Conservation (phyloP, 305 asterid genomes). For the Fraxinus floribunda region DNA sequence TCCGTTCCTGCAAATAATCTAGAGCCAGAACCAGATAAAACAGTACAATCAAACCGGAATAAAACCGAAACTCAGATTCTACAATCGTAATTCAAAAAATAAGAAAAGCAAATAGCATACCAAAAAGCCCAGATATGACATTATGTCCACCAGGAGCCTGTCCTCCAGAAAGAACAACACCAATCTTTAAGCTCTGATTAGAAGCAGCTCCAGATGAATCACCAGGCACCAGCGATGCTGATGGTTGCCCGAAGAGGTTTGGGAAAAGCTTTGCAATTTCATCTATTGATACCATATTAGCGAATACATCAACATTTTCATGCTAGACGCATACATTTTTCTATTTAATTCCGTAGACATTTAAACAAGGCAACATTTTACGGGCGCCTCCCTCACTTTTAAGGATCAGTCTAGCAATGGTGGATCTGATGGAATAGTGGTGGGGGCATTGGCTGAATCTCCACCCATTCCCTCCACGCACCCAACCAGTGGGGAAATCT, state of each 20-base stretch:
- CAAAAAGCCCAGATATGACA: conserved; percentile 63
- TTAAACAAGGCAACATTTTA: not conserved
- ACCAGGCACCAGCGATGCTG: conserved; percentile 43
- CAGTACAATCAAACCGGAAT: not conserved
- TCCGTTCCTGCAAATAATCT: conserved; percentile 51
- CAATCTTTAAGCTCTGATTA: conserved; percentile 41
- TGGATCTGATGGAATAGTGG: not conserved
- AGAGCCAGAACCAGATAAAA: conserved; percentile 6
- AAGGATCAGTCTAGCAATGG: not conserved
- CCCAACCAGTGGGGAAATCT: not conserved
- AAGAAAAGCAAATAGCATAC: conserved; percentile 27
- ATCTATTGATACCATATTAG: conserved; percentile 24
- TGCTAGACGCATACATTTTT: not conserved
- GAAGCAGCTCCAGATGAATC: conserved; percentile 29
- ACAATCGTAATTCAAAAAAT: not conserved
- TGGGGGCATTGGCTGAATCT: not conserved
- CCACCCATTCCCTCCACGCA: not conserved
- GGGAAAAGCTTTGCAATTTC: conserved; percentile 65
- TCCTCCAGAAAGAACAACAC: conserved; percentile 67
- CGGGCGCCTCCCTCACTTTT: not conserved
- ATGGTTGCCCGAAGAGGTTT: conserved; percentile 56
- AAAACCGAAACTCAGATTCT: not conserved
- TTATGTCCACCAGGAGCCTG: conserved; percentile 81
- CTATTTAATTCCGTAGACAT: not conserved
- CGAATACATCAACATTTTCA: not conserved